Evolutionary conservation across 257 asterid species (phyloP), one percentile per base, ranked within the genome.

Genomic region (Solanum lignicaule): DNA sequence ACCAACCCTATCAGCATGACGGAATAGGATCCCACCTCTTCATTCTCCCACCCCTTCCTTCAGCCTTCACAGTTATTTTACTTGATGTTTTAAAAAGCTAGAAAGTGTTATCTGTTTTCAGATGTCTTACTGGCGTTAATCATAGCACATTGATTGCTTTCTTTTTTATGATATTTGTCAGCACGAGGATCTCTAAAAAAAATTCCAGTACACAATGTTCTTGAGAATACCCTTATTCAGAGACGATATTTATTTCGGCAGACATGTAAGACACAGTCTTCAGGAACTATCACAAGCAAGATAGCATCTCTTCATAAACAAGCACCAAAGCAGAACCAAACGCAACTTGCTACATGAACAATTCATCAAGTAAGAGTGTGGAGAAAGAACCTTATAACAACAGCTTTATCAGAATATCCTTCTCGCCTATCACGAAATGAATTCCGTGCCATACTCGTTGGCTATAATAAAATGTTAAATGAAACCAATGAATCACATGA

Each of bases 371-470:
- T 46, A 43, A 86, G 84, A 86, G 65, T 46, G 83, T 43, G 68
- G 43, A 85, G 83, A 82, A 85, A 46, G 84, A 90, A 97, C 99
- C 99, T 97, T 92, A 96, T 97, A 86, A 89, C 92, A 68, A 97
- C 98, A 31, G 99, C 99, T 92, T 97, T 97, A 91, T 97, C 99
- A 7, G 99, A 92, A 90, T 93, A 96, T 73, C 99, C 99, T 91
- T 96, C 98, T 69, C 96, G 95, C 43, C 94, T 89, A 36, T 94
- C 99, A 88, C 98, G 97, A 88, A 97, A 97, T 83, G 99, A 96
- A 88, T 87, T 94, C 79, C 99, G 93, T 87, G 94, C 94, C 92
- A 89, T 92, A 91, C 99, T 95, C 90, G 81, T 93, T 58, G 99
- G 99, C 99, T 97, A 91, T 52, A 78, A 87, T 38, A 69, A 88